Conservation (phyloP, 1,284 basidiomycete species). For the Cutaneotrichosporon dermatis region DNA sequence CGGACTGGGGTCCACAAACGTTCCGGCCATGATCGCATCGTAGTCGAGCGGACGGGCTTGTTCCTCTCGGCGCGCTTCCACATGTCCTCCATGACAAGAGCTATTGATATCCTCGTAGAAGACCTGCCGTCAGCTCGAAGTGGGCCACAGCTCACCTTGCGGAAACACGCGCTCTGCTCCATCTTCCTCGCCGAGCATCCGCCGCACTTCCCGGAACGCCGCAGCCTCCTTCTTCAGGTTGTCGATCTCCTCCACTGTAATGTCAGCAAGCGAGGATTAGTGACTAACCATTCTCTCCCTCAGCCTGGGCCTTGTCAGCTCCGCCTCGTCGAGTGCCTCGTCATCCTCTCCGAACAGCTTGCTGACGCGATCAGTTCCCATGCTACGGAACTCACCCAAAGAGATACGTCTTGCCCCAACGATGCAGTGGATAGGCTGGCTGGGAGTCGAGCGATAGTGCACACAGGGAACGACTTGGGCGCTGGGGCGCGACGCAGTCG, state of each 20-base stretch:
- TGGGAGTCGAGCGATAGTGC: slow-evolving; percentile 96
- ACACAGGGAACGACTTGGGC: slow-evolving; percentile 93
- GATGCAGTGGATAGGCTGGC: slow-evolving; percentile 96
- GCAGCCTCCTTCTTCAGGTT: slow-evolving; percentile 81
- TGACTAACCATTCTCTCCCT: slow-evolving; percentile 67
- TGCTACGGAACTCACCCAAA: slow-evolving; percentile 80
- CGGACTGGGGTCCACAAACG: slow-evolving; percentile 54
- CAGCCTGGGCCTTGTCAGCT: slow-evolving; percentile 55
- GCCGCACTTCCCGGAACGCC: slow-evolving; percentile 77
- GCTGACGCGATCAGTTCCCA: slow-evolving; percentile 50
- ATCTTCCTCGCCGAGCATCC: slow-evolving; percentile 50
- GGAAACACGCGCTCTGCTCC: slow-evolving; percentile 72
- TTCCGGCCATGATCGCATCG: slow-evolving; percentile 61
- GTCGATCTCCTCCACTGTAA: slow-evolving; percentile 79
- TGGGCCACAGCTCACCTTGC: slow-evolving; percentile 60
- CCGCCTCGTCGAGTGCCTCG: slow-evolving; percentile 50
- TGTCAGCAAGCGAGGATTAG: background rate
- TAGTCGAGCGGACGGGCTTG: slow-evolving; percentile 81
- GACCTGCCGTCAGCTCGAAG: slow-evolving; percentile 53
- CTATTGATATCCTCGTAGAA: slow-evolving; percentile 85
- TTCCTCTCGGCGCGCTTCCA: slow-evolving; percentile 72
- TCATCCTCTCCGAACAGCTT: slow-evolving; percentile 90
- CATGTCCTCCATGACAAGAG: slow-evolving; percentile 93
- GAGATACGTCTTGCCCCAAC: slow-evolving; percentile 99
- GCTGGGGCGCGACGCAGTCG: slow-evolving; percentile 80